Conservation (phyloP, 306 rosid genomes). For the Gynostemma pentaphyllum region DNA sequence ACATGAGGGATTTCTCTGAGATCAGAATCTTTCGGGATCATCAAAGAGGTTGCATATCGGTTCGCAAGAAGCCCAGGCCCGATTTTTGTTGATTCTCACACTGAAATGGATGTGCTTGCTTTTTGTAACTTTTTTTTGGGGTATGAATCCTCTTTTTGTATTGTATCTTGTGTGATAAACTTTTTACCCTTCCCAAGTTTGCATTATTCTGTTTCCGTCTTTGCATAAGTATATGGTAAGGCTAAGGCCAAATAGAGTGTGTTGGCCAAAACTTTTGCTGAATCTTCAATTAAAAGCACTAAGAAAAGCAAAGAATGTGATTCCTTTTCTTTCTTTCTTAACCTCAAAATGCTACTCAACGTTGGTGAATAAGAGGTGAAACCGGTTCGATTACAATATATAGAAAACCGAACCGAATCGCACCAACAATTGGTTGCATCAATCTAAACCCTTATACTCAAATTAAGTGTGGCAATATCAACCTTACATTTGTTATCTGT, state of each 20-base stretch:
- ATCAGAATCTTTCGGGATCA: constrained; percentile 87
- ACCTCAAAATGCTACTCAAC: too few relatives aligned
- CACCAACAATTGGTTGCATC: too few relatives aligned
- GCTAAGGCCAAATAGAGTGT: neutral
- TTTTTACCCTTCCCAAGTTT: too few relatives aligned
- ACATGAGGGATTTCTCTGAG: constrained; percentile 66
- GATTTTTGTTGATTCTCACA: constrained; percentile 48
- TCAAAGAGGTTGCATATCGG: constrained; percentile 66
- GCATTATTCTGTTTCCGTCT: too few relatives aligned
- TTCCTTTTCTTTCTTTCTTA: too few relatives aligned
- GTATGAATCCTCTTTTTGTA: constrained; percentile 10
- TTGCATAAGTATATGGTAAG: neutral
- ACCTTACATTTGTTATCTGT: too few relatives aligned
- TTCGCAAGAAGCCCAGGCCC: constrained; percentile 66
- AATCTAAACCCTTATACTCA: too few relatives aligned
- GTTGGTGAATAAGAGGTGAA: too few relatives aligned
- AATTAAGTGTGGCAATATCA: too few relatives aligned
- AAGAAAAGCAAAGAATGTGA: neutral
- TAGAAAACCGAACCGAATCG: too few relatives aligned
- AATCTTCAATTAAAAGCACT: neutral
- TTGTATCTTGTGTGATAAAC: too few relatives aligned
- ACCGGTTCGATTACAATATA: too few relatives aligned
- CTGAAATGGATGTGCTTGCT: neutral
- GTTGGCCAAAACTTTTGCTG: neutral
- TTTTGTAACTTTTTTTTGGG: neutral